Conservation (phyloP, 2,329 filamentous ascomycete genomes). For the Trichoderma atrobrunneum region DNA sequence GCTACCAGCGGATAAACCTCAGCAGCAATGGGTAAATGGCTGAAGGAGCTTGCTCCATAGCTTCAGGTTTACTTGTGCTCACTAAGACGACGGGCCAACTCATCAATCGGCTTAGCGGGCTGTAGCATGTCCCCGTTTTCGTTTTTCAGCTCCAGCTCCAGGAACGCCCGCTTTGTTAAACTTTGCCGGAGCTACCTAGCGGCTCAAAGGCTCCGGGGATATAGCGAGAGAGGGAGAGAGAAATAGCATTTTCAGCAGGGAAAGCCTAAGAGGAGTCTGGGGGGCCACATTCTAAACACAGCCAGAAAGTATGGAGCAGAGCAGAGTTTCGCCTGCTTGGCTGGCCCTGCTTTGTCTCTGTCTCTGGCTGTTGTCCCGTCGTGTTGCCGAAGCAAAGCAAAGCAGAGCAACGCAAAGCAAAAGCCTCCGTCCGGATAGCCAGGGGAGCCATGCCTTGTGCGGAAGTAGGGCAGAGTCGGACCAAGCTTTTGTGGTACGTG, state of each 20-base stretch:
- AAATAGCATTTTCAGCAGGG: neutral
- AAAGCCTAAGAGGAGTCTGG: neutral
- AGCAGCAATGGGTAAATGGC: neutral
- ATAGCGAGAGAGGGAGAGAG: neutral
- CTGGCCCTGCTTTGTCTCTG: neutral
- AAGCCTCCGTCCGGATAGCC: neutral
- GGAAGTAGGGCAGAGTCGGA: neutral
- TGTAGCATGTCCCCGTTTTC: neutral
- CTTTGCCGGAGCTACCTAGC: constrained; percentile 9
- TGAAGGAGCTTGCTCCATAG: neutral
- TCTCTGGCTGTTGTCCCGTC: neutral
- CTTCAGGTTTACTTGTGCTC: neutral
- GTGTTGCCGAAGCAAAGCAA: neutral
- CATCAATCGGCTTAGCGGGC: neutral
- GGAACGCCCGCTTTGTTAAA: constrained; percentile 14
- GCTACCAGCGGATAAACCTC: neutral
- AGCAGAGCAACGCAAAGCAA: neutral
- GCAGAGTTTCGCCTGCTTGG: neutral
- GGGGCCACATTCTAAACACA: neutral
- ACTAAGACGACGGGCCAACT: neutral
- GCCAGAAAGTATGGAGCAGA: neutral
- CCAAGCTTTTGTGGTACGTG: constrained; percentile 1
- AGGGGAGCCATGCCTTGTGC: constrained; percentile 1
- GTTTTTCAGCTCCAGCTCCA: constrained; percentile 9
- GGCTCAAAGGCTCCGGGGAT: constrained; percentile 2